phyloP scores from a whole-genome alignment of 2,329 filamentous ascomycete genomes.

The Colletotrichum liriopes region DNA sequence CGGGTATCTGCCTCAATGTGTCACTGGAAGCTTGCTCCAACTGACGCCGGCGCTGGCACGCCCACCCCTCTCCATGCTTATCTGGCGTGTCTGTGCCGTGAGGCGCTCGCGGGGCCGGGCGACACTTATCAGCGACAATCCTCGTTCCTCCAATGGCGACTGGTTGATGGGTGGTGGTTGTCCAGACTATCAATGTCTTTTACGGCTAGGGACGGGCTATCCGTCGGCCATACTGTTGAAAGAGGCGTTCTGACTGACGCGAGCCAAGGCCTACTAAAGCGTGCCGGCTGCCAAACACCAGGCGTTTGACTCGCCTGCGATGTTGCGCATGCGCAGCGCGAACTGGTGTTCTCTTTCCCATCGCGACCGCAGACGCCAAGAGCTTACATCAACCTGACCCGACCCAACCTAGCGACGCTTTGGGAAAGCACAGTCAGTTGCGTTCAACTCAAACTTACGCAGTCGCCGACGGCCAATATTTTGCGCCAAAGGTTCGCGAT shows the following conservation, averaged over 20 bases:
- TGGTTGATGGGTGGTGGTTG: neutral
- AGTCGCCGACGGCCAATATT: neutral
- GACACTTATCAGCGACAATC: constrained; percentile 6
- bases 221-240: constrained; percentile 28
- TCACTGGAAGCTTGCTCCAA: constrained; percentile 24
- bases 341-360: constrained; percentile 13
- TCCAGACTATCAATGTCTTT: constrained; percentile 14
- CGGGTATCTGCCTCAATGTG: constrained; percentile 41
- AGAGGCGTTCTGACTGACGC: constrained; percentile 31
- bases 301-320: neutral
- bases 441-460: constrained; percentile 8
- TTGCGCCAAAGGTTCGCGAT: neutral
- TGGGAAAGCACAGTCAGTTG: constrained; percentile 9
- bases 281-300: constrained; percentile 2
- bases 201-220: constrained; percentile 35
- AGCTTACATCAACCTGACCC: constrained; percentile 10
- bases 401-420: constrained; percentile 13
- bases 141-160: constrained; percentile 6
- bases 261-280: constrained; percentile 29
- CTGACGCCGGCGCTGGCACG: constrained; percentile 8
- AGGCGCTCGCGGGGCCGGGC: neutral
- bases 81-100: constrained; percentile 14
- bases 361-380: constrained; percentile 36
- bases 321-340: neutral
- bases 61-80: constrained; percentile 6